Base-by-base conservation (phyloP, 2,329 filamentous ascomycete species). In the Ceratocystis colombiana region DNA sequence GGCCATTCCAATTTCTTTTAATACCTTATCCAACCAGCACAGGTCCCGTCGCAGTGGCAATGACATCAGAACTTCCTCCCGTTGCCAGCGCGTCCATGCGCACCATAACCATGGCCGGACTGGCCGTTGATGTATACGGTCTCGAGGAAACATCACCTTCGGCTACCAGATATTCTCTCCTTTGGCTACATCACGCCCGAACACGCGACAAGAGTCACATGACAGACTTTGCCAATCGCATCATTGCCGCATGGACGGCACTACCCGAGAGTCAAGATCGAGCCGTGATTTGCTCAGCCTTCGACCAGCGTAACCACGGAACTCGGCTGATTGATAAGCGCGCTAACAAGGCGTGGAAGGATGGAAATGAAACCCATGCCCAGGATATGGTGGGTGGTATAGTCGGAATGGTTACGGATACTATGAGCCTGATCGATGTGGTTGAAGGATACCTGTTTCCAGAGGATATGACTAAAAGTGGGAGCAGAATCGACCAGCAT, bases 301-400 rank as follows among this genome's bases (percentile, higher is more conserved):
- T 96, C 75, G 94, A 97, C 76, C 91, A 96, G 78, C 84, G 93
- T 59, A 97, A 97, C 75, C 94, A 97, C 76, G 94, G 94, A 30
- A 81, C 83, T 2, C 79, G 94, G 65, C 75, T 85, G 68, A 83
- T 93, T 1, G 81, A 87, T 71, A 77, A 82, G 6, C 70, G 80
- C 20, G 85, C 88, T 30, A 97, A 96, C 74, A 79, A 87, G 70
- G 81, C 87, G 3, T 97, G 92, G 93, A 63, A 61, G 55, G 76
- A 83, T 46, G 91, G 90, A 37, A 96, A 96, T 73, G 78, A 81
- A 45, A 83, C 80, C 5, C 94, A 97, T 77, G 93, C 91, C 0
- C 85, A 90, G 73, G 94, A 99, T 75, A 96, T 99, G 91, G 91
- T 94, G 73, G 85, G 84, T 37, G 84, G 85, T 68, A 87, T 92